phyloP scores from a whole-genome alignment of 2,329 filamentous ascomycete species.

The Aureobasidium uvarum region DNA sequence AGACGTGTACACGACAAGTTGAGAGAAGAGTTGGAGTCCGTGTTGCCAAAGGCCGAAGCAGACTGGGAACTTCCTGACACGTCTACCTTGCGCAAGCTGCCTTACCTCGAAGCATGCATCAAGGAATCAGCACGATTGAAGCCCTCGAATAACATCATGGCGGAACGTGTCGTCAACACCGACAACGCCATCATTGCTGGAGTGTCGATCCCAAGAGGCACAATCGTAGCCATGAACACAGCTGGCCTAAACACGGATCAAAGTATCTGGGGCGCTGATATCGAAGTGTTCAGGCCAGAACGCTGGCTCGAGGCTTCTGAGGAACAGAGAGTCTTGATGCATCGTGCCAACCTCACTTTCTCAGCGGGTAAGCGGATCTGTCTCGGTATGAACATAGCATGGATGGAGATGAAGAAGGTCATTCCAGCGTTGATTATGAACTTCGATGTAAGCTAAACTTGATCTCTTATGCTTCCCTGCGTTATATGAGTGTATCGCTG shows the following conservation, averaged over 20 bases:
- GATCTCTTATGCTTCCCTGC: background rate
- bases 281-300: background rate
- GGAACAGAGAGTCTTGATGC: background rate
- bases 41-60: background rate
- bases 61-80: background rate
- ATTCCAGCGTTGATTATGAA: background rate
- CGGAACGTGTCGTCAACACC: background rate
- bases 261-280: background rate
- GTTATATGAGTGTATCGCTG: no score
- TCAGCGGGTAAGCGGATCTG: background rate
- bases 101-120: background rate
- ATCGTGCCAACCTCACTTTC: background rate
- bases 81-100: background rate
- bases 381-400: background rate
- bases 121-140: background rate
- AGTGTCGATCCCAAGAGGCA: background rate
- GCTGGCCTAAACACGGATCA: background rate
- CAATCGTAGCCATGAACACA: background rate
- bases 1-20: background rate
- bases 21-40: background rate
- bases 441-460: background rate
- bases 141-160: background rate
- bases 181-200: background rate
- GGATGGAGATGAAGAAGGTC: constrained; percentile 7
- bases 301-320: background rate